These are phyloP conservation scores for Pulveroboletus sp. DNA, from an alignment of 768 basidiomycete species.

Conservation along the genomic window DNA sequence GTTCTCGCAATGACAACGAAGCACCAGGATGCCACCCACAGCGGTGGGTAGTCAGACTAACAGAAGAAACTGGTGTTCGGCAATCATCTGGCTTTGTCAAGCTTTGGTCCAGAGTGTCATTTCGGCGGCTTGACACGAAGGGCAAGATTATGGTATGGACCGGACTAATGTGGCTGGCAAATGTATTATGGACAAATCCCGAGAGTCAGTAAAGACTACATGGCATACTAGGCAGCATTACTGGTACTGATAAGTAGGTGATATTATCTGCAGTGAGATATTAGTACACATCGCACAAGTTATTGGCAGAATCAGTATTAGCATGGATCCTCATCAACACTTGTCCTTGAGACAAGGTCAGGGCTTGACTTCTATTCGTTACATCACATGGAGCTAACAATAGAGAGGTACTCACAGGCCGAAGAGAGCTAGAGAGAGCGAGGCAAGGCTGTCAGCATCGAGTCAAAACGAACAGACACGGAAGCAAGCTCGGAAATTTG, in stretches of 20 bases:
- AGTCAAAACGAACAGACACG: neutral
- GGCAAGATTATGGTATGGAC: constrained; percentile 39
- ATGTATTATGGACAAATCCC: constrained; percentile 51
- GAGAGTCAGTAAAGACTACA: constrained; percentile 3
- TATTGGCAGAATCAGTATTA: constrained; percentile 62
- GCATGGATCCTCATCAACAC: constrained; percentile 81
- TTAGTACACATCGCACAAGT: constrained; percentile 15
- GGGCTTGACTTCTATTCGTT: constrained; percentile 90
- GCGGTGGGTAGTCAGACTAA: constrained; percentile 51
- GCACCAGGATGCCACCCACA: constrained; percentile 35
- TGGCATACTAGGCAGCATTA: neutral
- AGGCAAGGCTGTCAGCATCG: constrained; percentile 10
- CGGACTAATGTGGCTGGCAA: constrained; percentile 58
- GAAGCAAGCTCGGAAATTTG: constrained; percentile 77
- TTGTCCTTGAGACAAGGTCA: constrained; percentile 71
- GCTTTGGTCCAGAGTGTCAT: constrained; percentile 28
- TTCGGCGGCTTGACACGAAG: constrained; percentile 38
- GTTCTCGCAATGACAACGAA: constrained; percentile 28
- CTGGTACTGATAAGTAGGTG: neutral
- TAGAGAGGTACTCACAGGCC: constrained; percentile 33
- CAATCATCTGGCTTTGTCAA: constrained; percentile 22
- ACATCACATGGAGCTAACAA: constrained; percentile 43
- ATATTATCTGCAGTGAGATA: constrained; percentile 4
- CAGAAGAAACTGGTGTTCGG: constrained; percentile 28
- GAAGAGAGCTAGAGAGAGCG: neutral